phyloP scores from a whole-genome alignment of 148 eudicot species.

The Chenopodium berlandieri region DNA sequence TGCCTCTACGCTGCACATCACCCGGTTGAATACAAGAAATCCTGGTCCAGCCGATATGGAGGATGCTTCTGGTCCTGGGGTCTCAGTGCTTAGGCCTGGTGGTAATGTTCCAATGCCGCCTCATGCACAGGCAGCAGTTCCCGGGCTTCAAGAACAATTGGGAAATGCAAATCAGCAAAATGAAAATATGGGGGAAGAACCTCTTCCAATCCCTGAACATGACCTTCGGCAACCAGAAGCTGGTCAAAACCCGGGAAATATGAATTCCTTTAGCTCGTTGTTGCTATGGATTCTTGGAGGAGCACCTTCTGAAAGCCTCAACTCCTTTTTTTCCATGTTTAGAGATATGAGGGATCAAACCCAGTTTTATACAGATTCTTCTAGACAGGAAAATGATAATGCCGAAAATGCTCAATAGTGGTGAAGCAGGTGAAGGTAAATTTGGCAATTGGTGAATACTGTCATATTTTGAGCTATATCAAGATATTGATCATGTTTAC shows the following conservation, averaged over 20 bases:
- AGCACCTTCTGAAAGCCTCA: constrained; percentile 86
- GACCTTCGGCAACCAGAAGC: constrained; percentile 54
- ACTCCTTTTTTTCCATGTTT: constrained; percentile 86
- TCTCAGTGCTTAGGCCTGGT: constrained; percentile 41
- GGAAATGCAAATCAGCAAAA: constrained; percentile 30
- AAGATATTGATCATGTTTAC: background rate
- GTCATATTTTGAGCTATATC: background rate
- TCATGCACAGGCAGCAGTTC: constrained; percentile 32
- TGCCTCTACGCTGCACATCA: constrained; percentile 89
- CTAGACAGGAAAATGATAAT: constrained; percentile 48
- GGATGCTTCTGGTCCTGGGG: constrained; percentile 33
- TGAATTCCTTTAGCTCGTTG: constrained; percentile 87
- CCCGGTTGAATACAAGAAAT: constrained; percentile 74
- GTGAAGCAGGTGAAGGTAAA: background rate
- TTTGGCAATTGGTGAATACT: background rate
- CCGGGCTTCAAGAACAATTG: constrained; percentile 40
- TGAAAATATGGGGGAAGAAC: constrained; percentile 39
- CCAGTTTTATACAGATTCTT: constrained; percentile 53
- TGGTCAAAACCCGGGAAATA: constrained; percentile 65
- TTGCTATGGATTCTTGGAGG: constrained; percentile 88
- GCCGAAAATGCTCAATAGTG: constrained; percentile 37
- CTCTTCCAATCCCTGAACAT: constrained; percentile 48
- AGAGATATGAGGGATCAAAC: constrained; percentile 84
- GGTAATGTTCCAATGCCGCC: constrained; percentile 36
- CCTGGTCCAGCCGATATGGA: constrained; percentile 36